These are phyloP conservation scores for Quercus tomentella DNA, from an alignment of 331 rosid genomes.

Conservation along the genomic window DNA sequence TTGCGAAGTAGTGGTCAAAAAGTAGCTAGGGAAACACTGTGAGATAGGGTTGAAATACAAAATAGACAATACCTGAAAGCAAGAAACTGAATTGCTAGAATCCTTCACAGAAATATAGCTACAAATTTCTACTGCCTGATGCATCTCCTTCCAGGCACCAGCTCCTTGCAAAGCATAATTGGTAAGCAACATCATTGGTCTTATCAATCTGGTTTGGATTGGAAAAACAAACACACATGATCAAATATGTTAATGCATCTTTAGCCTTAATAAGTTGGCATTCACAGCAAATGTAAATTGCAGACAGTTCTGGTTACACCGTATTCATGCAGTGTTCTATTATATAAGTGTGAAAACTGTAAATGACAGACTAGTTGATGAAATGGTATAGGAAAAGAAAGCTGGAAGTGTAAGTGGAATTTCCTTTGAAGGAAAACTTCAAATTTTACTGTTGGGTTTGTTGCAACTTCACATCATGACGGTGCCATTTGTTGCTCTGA, in stretches of 20 bases:
- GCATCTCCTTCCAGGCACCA: slow-evolving; percentile 3
- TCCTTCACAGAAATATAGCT: slow-evolving; percentile 12
- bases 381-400: neutral
- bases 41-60: neutral
- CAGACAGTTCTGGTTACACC: neutral
- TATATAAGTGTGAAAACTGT: slow-evolving; percentile 10
- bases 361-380: slow-evolving; percentile 13
- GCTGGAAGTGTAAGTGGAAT: slow-evolving; percentile 20
- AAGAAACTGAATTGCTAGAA: neutral
- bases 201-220: slow-evolving; percentile 10
- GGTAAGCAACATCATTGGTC: slow-evolving; percentile 9
- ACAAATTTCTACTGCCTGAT: neutral
- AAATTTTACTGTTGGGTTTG: slow-evolving; percentile 32
- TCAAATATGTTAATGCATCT: neutral
- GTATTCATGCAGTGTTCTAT: neutral
- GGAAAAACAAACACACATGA: neutral
- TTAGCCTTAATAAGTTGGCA: neutral
- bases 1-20: neutral
- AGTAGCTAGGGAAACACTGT: neutral
- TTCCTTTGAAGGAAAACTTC: slow-evolving; percentile 50
- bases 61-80: neutral
- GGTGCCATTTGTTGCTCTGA: no score
- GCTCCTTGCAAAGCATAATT: neutral
- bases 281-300: neutral
- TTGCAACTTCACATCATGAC: slow-evolving; percentile 35